Percentiles rank a stretch among this genome's conserved stretches.
Conservation (phyloP, 352 stramenopile species). For the Lagenidium sp. region DNA sequence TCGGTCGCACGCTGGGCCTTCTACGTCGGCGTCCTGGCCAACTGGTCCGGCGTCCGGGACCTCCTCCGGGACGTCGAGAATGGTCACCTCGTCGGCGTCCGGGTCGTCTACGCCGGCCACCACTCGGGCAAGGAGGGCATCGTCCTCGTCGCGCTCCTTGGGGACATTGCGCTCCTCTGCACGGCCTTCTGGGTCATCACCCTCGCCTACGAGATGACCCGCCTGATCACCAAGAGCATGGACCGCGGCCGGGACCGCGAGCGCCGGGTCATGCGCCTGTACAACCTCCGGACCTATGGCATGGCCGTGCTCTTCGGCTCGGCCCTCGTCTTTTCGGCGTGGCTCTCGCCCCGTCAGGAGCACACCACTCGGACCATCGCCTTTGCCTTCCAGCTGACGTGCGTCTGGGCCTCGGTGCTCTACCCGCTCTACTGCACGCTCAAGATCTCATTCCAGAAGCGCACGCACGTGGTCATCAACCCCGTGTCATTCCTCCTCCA, state of each 20-base stretch:
- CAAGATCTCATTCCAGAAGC: slow-evolving; percentile 38
- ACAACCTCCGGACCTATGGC: slow-evolving; percentile 33
- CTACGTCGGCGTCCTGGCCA: slow-evolving; percentile 40
- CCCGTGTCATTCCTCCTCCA: slow-evolving; percentile 35
- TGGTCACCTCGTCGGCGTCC: slow-evolving; percentile 38
- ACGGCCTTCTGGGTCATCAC: slow-evolving; percentile 58
- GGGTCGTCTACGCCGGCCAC: slow-evolving; percentile 32
- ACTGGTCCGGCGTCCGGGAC: slow-evolving; percentile 38
- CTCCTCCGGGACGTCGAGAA: slow-evolving; percentile 34
- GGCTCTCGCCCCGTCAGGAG: slow-evolving; percentile 16
- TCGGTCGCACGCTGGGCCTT: slow-evolving; percentile 37
- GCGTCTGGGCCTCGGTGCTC: slow-evolving; percentile 42
- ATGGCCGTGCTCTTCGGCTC: slow-evolving; percentile 24
- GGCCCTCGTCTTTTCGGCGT: slow-evolving; percentile 28
- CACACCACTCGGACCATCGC: slow-evolving; percentile 21
- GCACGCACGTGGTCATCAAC: slow-evolving; percentile 26
- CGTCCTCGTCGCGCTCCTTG: slow-evolving; percentile 34
- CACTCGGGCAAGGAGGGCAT: slow-evolving; percentile 20
- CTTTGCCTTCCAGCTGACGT: slow-evolving; percentile 34
- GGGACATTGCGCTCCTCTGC: slow-evolving; percentile 48
- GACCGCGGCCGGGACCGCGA: slow-evolving; percentile 41
- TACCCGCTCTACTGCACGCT: slow-evolving; percentile 44
- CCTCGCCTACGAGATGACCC: slow-evolving; percentile 57
- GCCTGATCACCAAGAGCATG: slow-evolving; percentile 58
- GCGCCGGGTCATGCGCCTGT: slow-evolving; percentile 37